phyloP scores from a whole-genome alignment of 31 red algal species.

The Endocladia muricata region DNA sequence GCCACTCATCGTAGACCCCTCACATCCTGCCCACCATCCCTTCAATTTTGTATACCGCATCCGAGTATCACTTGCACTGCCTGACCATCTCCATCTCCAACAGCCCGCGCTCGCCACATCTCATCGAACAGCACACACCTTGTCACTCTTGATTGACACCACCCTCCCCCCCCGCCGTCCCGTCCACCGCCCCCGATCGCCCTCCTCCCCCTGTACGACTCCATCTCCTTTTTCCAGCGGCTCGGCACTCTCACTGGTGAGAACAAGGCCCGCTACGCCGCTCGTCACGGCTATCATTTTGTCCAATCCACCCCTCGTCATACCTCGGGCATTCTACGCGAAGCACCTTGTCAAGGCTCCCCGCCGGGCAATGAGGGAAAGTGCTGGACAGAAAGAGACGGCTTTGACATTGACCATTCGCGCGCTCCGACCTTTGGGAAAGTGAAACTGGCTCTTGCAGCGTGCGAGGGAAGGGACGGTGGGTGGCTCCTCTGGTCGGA shows the following conservation, averaged over 20 bases:
- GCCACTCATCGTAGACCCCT: too few species aligned
- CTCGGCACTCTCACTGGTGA: conserved; percentile 61
- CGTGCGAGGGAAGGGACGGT: conserved; percentile 63
- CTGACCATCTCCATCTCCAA: too few species aligned
- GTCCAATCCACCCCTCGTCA: conserved; percentile 41
- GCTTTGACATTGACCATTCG: conserved; percentile 70
- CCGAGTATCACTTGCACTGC: too few species aligned
- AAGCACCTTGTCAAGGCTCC: conserved; percentile 15
- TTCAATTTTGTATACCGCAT: too few species aligned
- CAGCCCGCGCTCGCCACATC: too few species aligned
- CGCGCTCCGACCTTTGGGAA: conserved; percentile 83
- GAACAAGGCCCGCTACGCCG: conserved; percentile 80
- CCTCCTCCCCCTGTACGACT: conserved; percentile 75
- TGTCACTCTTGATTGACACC: background rate
- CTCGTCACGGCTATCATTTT: conserved; percentile 65
- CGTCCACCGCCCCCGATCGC: conserved; percentile 20
- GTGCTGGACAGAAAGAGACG: conserved; percentile 21
- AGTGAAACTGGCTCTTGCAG: conserved; percentile 64
- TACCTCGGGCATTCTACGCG: conserved; percentile 51
- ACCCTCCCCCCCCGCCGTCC: background rate
- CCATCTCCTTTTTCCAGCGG: conserved; percentile 62
- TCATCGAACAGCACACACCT: too few species aligned
- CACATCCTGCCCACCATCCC: too few species aligned
- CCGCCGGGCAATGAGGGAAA: conserved; percentile 20
- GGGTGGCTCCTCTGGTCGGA: conserved; percentile 86